Base-by-base conservation (phyloP, 169 alveolate genomes). In the Besnoitia besnoiti region DNA sequence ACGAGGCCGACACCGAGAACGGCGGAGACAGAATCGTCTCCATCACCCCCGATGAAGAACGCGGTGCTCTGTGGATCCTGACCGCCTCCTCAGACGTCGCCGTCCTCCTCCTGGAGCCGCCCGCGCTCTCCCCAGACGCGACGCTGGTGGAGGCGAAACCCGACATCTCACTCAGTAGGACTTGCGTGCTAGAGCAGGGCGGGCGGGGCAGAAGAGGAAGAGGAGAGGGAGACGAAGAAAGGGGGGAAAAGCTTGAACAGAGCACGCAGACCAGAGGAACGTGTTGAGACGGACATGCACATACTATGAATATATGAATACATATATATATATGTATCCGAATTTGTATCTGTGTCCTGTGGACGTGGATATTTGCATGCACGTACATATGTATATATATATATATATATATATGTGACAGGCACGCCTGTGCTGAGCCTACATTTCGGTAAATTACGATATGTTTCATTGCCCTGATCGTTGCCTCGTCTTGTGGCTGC, bases 81-180 rank as follows among this genome's bases (percentile, higher is more conserved):
- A 73, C 16, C 24, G 82, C 82, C 39, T 39, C 82, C 82, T 73
- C 82, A 8, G 82, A 73, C 46, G 82, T 73, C 39, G 21, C 82
- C 2, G 44, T 73, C n/a, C 82, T 73, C 82, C 47, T 73, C 46
- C 82, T 73, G 27, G 82, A 73, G 24, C 82, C 82, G 44, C 82
- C 82, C 46, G 47, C 46, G 47, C 82, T 73, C 19, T 73, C 82
- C 0, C 47, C 82, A 30, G 82, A 73, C 46, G 82, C 44, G 82
- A 73, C 82, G 82, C 82, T 73, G 27, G 82, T 73, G 44, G 47
- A 73, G 24, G 24, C 82, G 27, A 19, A 73, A 1, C 82, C 46
- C 2, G 24, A 19, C 1, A 42, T 73, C 44, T 21, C 82, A 1
- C 39, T 73, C 82, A n/a, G 82, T 73, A 73, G 67, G 67, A 55